These are phyloP conservation scores for Lumnitzera littorea DNA, from an alignment of 345 rosid species.

Conservation along the genomic window DNA sequence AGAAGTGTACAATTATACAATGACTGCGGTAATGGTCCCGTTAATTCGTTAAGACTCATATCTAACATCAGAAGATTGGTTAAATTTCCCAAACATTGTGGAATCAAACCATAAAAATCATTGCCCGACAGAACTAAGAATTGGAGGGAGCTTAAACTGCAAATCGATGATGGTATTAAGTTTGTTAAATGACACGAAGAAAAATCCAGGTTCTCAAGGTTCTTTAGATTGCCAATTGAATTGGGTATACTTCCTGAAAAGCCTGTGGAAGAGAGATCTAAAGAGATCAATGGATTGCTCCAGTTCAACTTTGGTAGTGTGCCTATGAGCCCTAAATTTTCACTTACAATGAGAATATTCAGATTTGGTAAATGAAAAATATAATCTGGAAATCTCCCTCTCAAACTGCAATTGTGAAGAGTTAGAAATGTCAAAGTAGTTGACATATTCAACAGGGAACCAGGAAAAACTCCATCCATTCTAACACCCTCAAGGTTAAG, in stretches of 20 bases:
- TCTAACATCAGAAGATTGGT: neutral
- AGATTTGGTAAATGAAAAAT: neutral
- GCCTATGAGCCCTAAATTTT: neutral
- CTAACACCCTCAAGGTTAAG: neutral
- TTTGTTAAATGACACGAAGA: neutral
- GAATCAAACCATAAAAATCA: slow-evolving; percentile 8
- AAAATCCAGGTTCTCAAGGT: slow-evolving; percentile 7
- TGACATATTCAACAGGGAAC: slow-evolving; percentile 5
- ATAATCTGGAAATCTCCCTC: neutral
- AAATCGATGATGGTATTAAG: slow-evolving; percentile 15
- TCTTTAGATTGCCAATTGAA: slow-evolving; percentile 12
- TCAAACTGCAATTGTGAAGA: neutral
- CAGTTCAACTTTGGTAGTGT: slow-evolving; percentile 9
- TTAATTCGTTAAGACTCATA: slow-evolving; percentile 10
- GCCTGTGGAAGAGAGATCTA: neutral
- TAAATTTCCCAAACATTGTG: slow-evolving; percentile 3
- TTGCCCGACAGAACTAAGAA: slow-evolving; percentile 10
- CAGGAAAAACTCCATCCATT: slow-evolving; percentile 3
- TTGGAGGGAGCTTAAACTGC: slow-evolving; percentile 8
- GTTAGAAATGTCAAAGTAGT: neutral
- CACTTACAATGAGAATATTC: neutral
- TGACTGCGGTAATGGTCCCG: slow-evolving; percentile 1
- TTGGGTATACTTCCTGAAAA: slow-evolving; percentile 15
- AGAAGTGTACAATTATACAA: neutral
- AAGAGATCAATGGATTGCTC: neutral